Conservation (phyloP, 2,329 filamentous ascomycete genomes). For the Trichoderma endophyticum region DNA sequence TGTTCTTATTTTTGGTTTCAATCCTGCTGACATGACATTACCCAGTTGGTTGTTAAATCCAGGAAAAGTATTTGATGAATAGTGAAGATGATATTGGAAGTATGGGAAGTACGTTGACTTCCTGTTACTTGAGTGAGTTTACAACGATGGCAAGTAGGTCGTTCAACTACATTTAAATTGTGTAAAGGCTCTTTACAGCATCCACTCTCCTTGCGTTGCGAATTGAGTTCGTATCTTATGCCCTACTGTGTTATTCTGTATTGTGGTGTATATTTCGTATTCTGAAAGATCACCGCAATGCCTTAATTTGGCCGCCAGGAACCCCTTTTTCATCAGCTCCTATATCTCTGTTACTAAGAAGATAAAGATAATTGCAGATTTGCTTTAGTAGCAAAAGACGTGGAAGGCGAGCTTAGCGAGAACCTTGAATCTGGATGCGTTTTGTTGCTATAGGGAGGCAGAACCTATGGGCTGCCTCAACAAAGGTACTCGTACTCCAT, state of each 20-base stretch:
- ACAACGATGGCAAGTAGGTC: too few species aligned
- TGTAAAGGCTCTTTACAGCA: not conserved
- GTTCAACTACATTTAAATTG: not conserved
- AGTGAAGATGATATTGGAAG: not conserved
- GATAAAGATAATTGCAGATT: not conserved
- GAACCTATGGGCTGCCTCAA: not conserved
- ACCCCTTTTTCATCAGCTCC: not conserved
- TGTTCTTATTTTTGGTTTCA: not conserved
- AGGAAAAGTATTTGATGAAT: conserved; percentile 62
- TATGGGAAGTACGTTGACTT: not conserved
- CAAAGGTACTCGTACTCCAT: not conserved
- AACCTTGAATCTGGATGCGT: not conserved
- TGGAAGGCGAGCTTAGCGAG: not conserved
- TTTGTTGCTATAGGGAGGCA: not conserved
- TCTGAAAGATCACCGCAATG: not conserved
- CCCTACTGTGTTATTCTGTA: not conserved
- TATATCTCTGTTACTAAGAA: not conserved
- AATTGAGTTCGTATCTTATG: not conserved
- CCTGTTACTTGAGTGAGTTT: not conserved
- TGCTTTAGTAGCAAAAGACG: not conserved
- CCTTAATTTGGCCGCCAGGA: not conserved
- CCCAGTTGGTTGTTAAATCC: conserved; percentile 63
- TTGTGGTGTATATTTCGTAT: not conserved
- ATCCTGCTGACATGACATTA: not conserved
- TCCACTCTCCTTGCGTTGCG: not conserved